These are phyloP conservation scores for Sherardia arvensis DNA, from an alignment of 257 asterid species.

Conservation along the genomic window DNA sequence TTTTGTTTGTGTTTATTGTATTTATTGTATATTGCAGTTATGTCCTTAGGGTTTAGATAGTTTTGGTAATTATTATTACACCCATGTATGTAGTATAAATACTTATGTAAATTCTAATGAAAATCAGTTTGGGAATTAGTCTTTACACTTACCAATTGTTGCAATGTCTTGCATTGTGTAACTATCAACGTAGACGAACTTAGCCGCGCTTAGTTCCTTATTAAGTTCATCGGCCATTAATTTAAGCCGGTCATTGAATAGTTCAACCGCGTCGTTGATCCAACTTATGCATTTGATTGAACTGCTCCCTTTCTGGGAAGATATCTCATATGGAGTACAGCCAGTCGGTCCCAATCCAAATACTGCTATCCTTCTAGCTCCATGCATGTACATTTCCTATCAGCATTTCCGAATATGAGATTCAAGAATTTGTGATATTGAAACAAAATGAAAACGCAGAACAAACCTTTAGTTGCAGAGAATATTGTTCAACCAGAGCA, in stretches of 20 bases:
- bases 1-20: too few species aligned
- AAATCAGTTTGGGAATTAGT: too few species aligned
- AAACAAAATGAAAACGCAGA: neutral
- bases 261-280: constrained; percentile 21
- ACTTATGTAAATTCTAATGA: too few species aligned
- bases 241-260: constrained; percentile 27
- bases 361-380: constrained; percentile 47
- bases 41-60: too few species aligned
- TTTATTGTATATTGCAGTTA: too few species aligned
- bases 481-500: constrained; percentile 20
- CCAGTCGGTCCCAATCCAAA: constrained; percentile 45
- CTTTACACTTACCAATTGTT: constrained; percentile 20
- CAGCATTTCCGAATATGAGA: too few species aligned
- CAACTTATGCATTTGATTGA: constrained; percentile 25
- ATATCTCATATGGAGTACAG: constrained; percentile 29
- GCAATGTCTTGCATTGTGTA: constrained; percentile 31
- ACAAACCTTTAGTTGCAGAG: constrained; percentile 15
- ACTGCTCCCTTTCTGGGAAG: constrained; percentile 8
- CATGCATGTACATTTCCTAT: constrained; percentile 30
- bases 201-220: constrained; percentile 18
- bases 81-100: too few species aligned
- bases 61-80: too few species aligned
- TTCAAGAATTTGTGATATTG: neutral
- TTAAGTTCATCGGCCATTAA: constrained; percentile 31
- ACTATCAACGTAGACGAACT: constrained; percentile 37